Evolutionary conservation across 2,329 filamentous ascomycete genomes (phyloP).

Genomic region (Pyrenophora tritici-repentis): DNA sequence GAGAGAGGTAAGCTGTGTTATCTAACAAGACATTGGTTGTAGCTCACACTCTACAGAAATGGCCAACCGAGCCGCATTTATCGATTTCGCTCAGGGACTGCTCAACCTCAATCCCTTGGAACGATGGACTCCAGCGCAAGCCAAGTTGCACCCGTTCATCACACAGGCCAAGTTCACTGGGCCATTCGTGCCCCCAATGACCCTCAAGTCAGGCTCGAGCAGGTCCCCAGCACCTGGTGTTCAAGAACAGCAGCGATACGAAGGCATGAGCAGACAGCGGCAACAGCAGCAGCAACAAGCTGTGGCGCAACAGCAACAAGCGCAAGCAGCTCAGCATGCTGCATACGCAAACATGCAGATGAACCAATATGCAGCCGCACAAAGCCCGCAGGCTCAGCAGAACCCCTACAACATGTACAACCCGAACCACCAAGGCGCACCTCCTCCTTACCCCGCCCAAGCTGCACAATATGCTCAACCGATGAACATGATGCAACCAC

Average conservation of each 20-base stretch:
- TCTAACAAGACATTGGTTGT: neutral
- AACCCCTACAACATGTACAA: conserved; percentile 83
- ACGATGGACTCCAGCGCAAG: conserved; percentile 96
- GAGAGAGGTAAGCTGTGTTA: conserved; percentile 76
- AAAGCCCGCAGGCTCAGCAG: conserved; percentile 55
- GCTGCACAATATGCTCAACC: conserved; percentile 58
- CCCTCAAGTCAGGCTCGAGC: conserved; percentile 82
- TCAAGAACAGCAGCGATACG: conserved; percentile 93
- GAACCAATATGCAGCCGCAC: conserved; percentile 56
- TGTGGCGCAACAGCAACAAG: conserved; percentile 61
- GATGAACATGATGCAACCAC: conserved; percentile 57
- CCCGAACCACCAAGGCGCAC: conserved; percentile 67
- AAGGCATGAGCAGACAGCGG: conserved; percentile 90
- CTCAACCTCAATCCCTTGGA: conserved; percentile 95
- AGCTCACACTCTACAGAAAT: conserved; percentile 70
- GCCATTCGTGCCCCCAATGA: conserved; percentile 96
- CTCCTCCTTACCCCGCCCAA: conserved; percentile 80
- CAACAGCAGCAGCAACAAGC: conserved; percentile 61
- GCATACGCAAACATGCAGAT: conserved; percentile 69
- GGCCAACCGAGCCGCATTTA: conserved; percentile 96
- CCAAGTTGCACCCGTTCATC: conserved; percentile 96
- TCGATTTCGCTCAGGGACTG: conserved; percentile 93
- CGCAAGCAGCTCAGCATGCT: conserved; percentile 64
- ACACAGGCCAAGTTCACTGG: conserved; percentile 97
- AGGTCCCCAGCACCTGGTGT: conserved; percentile 92